Base-by-base conservation (phyloP, 1,284 basidiomycete genomes). In the Ceratobasidium sp. region DNA sequence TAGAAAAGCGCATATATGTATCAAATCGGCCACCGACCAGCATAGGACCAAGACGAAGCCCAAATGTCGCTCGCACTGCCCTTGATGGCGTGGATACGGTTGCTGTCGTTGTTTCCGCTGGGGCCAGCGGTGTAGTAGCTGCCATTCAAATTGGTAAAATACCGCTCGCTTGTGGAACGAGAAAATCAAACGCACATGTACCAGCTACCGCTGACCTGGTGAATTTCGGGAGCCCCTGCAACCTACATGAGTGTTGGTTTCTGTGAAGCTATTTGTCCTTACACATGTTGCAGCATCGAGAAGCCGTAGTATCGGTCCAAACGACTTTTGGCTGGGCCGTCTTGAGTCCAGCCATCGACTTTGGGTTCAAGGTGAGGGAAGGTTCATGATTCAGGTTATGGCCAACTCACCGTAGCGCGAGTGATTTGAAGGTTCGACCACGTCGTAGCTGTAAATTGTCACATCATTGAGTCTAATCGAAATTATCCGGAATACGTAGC, bases 361-460 rank as follows among this genome's bases (percentile, higher is more conserved):
- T 12, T 57, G 16, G 3, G 32, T 16, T 9, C 8, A 43, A 6
- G 23, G 28, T 30, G 1, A 34, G 39, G 26, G 3, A 43, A 12
- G 21, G 32, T 28, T 45, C 5, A 12, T 10, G 12, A 50, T 21
- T 10, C 30, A 16, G 30, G 16, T 3, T 18, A 18, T 23, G 23
- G 8, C 12, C 30, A 30, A 23, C 43, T 46, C n/a, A 48, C 57
- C 16, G 45, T 80, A 10, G 80, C 81, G 10, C 81, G 78, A 21
- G 80, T 79, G 32, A 82, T 80, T 72, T 82, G 80, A 52, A 83
- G 79, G 61, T 83, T 81, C 8, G 75, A 77, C 82, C 82, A 83
- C 1, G 82, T 82, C 1, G 82, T 82, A 0, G 81, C 77, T 16
- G 79, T 80, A 28, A 32, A 32, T 26, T 28, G 26, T 32, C 5